Percentiles rank a stretch among this genome's conserved stretches.
Evolutionary conservation across 345 rosid species (phyloP).

Genomic region (Corymbia maculata): DNA sequence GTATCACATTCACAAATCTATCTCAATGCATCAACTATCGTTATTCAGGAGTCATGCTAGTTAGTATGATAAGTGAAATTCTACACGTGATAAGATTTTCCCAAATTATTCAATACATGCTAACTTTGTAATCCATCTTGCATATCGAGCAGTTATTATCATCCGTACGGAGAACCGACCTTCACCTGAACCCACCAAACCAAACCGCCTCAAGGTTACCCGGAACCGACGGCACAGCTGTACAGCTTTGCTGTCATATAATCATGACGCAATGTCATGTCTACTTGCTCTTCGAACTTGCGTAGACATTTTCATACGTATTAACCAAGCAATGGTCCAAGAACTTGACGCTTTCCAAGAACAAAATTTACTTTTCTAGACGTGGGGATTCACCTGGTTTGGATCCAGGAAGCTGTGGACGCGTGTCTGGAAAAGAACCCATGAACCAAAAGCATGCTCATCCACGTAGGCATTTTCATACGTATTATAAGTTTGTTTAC

Average conservation of each 20-base stretch:
- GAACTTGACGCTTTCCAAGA: neutral
- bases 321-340: neutral
- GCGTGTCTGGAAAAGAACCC: neutral
- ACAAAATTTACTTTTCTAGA: neutral
- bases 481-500: neutral
- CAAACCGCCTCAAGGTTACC: neutral
- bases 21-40: neutral
- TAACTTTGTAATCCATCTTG: neutral
- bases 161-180: neutral
- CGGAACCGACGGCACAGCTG: neutral
- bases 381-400: neutral
- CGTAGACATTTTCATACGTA: neutral
- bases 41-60: neutral
- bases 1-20: neutral
- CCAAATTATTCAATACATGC: neutral
- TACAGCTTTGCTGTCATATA: neutral
- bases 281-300: neutral
- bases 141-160: neutral
- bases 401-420: neutral
- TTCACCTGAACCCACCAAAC: neutral
- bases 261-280: neutral
- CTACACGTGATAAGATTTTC: neutral
- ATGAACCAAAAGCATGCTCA: neutral
- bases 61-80: neutral
- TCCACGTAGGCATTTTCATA: neutral